Base-by-base conservation (phyloP, 306 rosid genomes). In the Vicia faba region DNA sequence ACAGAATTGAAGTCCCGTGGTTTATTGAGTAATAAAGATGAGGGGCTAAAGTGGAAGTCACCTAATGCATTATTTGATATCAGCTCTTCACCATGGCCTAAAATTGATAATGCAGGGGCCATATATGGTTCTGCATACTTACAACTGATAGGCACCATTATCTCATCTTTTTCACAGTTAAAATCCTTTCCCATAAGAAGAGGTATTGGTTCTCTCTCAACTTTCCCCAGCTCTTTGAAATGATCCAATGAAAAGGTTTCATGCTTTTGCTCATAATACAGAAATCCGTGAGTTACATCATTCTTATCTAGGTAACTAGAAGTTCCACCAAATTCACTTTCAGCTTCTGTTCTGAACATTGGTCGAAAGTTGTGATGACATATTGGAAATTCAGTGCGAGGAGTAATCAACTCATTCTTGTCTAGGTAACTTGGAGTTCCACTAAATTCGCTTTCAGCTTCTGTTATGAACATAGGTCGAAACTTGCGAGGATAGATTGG, bases 171-270 rank as follows among this genome's bases (percentile, higher is more conserved):
- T 10, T 16, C 40, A 38, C 64, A 20, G 66, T 73, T 80, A 31
- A 50, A 73, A 46, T 77, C 81, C 67, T 78, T 85, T 18, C 74
- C 92, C 28, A 85, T 75, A 36, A 78, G 83, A 80, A 77, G 79
- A 66, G 83, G 48, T 65, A 57, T 15, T 16, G 70, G 82, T 9
- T 75, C 83, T 69, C 70, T 79, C 64, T 75, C 50, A 43, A 65
- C 50, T 61, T 60, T 31, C 26, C 73, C 81, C 46, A 43, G 70
- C 53, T 82, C 89, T 10, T 79, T 61, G 48, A 69, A 70, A 65
- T 48, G 72, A 68, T 57, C 59, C 48, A 45, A 61, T 20, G 81
- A 54, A 29, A 67, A 35, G 48, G 61, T 53, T 59, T 70, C 64
- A 70, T 66, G 78, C 50, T 75, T 51, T 60, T 75, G 77, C 26